Evolutionary conservation across 1,139 yeast genomes (phyloP), one percentile per base, ranked within the genome.

Genomic region (Pichia sp.): DNA sequence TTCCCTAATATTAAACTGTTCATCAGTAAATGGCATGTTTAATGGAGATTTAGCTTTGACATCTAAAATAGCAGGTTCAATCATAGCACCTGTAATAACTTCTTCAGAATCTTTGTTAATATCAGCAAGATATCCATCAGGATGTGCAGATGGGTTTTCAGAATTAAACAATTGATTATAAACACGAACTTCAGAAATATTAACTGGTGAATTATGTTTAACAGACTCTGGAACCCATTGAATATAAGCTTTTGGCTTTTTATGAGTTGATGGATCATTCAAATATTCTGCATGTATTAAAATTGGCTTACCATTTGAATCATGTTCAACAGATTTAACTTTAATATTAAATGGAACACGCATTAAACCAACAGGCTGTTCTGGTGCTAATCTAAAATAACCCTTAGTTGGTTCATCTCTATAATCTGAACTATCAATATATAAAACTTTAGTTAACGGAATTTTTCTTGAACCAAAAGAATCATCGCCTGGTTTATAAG

Each of bases 281-380:
- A 89, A 88, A 65, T 92, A 92, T 61, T 84, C 79, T 43, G 86
- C 96, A 57, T 83, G 83, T 51, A 94, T 79, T 67, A 79, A 81
- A 26, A 72, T 70, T 47, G 89, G 78, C 45, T 76, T 72, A 29
- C 96, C 97, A 11, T 66, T 50, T 0, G 68, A 57, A 59, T 84
- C 84, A 60, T 74, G 79, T 56, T 83, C 86, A 51, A 81, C 76
- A 41, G 82, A 76, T 51, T 80, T 81, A 59, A 86, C 94, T 48
- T 84, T 76, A 55, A 94, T 75, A 53, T 85, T 88, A 70, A 77
- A 78, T 52, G 97, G 96, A 34, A 92, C 96, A 67, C 82, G 88
- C 74, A 94, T 79, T 60, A 94, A 74, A n/a, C 99, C 99, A 56
- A 94, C 98, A 3, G 96, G 80, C 72, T 90, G 96, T 44, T 85